Base-by-base conservation (phyloP, 1,139 yeast species). In the Diutina catenulata region DNA sequence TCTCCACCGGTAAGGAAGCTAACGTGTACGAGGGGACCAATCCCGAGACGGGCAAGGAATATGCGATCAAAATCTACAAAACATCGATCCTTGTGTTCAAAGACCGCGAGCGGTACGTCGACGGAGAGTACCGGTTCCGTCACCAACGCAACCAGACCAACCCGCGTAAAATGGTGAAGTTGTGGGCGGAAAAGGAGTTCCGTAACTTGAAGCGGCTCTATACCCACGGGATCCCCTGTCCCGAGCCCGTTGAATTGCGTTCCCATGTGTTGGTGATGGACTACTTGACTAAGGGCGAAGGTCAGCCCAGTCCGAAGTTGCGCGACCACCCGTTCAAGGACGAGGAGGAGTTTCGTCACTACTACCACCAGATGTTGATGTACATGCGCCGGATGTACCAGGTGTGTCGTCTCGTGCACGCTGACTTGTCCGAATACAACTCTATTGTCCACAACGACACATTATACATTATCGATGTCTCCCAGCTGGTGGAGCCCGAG, bases 101-200 rank as follows among this genome's bases (percentile, higher is more conserved):
- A 55, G 98, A 93, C 55, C 68, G 99, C 44, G 97, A 93, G 52
- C 62, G 96, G 49, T 93, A 93, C 51, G 97, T 93, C 13, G 93
- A 84, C 52, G 98, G 98, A 29, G 99, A 93, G 58, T 91, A 75
- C 55, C 67, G 99, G 43, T 93, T 93, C 59, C 66, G 96, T 52
- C 82, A 84, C 52, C 69, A 80, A 36, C 84, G 86, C 48, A 74
- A 73, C 42, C 88, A 86, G 50, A 86, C 87, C 48, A 93, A 93
- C 51, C 97, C 98, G 6, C 70, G 98, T 50, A 88, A 88, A 54
- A 91, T 93, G 97, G 95, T 93, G 43, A 84, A 86, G 55, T 70
- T 88, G 25, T 93, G 99, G 99, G 98, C 98, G 0, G 98, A 93
- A 55, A 93, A 93, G 53, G 99, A 93, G 58, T 88, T 87, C 49